phyloP scores from a whole-genome alignment of 2,329 filamentous ascomycete species.

The Xylariaceae sp. region DNA sequence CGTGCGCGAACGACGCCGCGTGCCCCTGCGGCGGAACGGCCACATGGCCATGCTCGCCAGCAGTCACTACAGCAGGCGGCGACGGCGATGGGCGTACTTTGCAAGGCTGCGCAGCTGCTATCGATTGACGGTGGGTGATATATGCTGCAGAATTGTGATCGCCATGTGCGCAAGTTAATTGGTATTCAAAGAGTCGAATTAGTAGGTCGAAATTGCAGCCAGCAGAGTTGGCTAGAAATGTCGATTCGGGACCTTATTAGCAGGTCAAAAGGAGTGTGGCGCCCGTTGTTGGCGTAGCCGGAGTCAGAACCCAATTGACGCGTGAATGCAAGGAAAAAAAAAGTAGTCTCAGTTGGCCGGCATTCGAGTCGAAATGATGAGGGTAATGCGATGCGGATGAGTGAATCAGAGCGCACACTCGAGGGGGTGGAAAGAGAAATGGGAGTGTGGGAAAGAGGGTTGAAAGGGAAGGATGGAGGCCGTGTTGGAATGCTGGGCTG shows the following conservation, averaged over 20 bases:
- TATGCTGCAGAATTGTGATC: conserved; percentile 26
- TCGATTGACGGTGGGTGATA: conserved; percentile 25
- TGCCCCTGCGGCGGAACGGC: conserved; percentile 75
- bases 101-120: conserved; percentile 21
- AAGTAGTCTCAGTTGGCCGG: conserved; percentile 5
- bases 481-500: conserved; percentile 16
- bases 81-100: conserved; percentile 16
- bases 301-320: conserved; percentile 15
- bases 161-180: conserved; percentile 31
- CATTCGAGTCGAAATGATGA: no score
- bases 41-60: conserved; percentile 65
- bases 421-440: conserved; percentile 8
- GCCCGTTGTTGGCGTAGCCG: conserved; percentile 22
- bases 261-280: conserved; percentile 6
- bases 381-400: no score
- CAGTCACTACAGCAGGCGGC: conserved; percentile 5
- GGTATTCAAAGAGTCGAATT: conserved; percentile 1
- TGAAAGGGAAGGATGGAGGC: conserved; percentile 9
- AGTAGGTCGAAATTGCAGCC: conserved; percentile 10
- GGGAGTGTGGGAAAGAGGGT: conserved; percentile 5
- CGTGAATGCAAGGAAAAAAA: conserved; percentile 13
- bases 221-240: no score
- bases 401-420: conserved; percentile 1
- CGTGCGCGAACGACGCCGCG: conserved; percentile 54
- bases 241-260: no score